Base-by-base conservation (phyloP, 805 yeast genomes). In the Saccharomycopsis capsularis region DNA sequence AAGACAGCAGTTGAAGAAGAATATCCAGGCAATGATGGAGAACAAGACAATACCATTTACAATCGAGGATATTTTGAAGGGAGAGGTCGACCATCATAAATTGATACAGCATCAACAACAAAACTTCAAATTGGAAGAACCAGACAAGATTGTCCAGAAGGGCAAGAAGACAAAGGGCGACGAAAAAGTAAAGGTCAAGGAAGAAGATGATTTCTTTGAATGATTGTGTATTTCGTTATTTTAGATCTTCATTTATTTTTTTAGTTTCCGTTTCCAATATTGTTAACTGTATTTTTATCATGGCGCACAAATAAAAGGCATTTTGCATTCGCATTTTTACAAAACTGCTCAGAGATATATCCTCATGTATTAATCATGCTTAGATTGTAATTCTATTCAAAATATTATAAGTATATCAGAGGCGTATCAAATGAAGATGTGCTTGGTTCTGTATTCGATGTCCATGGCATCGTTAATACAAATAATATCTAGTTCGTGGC, bases 401-500 rank as follows among this genome's bases (percentile, higher is more conserved):
- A 7, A 7, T 13, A 13, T 7, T 27, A 7, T 13, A 13, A 27
- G 7, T 27, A 27, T 27, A 27, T 7, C 13, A 27, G 32, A 27
- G 11, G 13, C 13, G 32, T 27, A n/a, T 25, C 42, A 44, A 7
- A 47, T 45, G 45, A 52, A 52, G 3, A 9, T 18, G 25, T 63
- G 56, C 37, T 56, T 55, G 4, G 59, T 41, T 7, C 57, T 54
- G 56, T 81, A 82, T 16, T 59, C 55, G 23, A 85, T 63, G 51
- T 78, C 82, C 55, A 82, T 67, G 2, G 85, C 87, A 63, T 85
- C 95, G 61, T 79, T 82, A 18, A 85, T 69, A 52, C 77, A 66
- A 40, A 75, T 42, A 15, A 85, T 68, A 18, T 67, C 64, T 13
- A 81, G 63, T 2, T 66, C 63, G 27, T 59, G 58, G 0, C 84